phyloP scores from a whole-genome alignment of 106 monocot species.

The Platanthera zijinensis region DNA sequence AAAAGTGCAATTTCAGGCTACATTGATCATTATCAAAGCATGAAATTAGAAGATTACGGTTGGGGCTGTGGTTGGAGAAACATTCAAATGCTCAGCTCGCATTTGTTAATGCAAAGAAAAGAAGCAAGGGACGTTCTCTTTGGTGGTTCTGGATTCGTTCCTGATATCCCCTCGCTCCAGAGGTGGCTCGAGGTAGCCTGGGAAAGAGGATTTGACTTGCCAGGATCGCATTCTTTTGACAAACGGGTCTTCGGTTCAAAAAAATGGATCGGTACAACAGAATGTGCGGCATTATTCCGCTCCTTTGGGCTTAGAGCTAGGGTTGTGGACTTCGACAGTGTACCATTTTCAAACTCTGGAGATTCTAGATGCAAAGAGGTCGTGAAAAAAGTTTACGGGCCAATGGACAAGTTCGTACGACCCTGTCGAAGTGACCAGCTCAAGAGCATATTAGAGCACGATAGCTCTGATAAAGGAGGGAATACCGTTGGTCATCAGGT shows the following conservation, averaged over 20 bases:
- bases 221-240: constrained; percentile 50
- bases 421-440: background rate
- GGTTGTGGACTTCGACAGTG: constrained; percentile 83
- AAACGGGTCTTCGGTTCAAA: constrained; percentile 56
- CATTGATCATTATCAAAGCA: constrained; percentile 79
- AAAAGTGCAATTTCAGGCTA: constrained; percentile 59
- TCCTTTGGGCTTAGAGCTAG: constrained; percentile 85
- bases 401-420: constrained; percentile 81
- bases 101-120: constrained; percentile 59
- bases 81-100: constrained; percentile 95
- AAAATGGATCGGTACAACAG: constrained; percentile 96
- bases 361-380: constrained; percentile 20
- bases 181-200: constrained; percentile 97
- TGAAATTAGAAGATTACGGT: constrained; percentile 56
- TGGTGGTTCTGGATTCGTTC: constrained; percentile 89
- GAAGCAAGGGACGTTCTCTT: constrained; percentile 65
- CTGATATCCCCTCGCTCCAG: constrained; percentile 83
- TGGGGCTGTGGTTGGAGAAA: constrained; percentile 99
- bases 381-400: constrained; percentile 36
- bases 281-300: constrained; percentile 82
- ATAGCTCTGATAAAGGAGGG: constrained; percentile 16
- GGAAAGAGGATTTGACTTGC: constrained; percentile 67
- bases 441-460: constrained; percentile 3
- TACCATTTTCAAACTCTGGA: constrained; percentile 11
- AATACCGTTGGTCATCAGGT: constrained; percentile 36